Base-by-base conservation (phyloP, 1,139 yeast genomes). In the Candida sojae region DNA sequence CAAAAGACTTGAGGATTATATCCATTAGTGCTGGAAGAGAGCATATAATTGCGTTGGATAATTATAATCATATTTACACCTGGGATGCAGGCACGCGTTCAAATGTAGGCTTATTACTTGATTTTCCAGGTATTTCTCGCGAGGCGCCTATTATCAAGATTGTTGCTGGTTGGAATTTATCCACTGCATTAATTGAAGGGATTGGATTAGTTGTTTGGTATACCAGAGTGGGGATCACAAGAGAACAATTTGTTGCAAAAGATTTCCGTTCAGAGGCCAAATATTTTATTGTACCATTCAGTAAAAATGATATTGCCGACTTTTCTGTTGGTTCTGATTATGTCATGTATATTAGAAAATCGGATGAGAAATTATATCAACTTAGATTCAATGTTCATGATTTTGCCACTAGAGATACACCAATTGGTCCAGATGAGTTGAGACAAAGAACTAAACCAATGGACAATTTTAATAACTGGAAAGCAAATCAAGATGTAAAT, bases 121-220 rank as follows among this genome's bases (percentile, higher is more conserved):
- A 49, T 6, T 83, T 87, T 53, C 63, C 65, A 0, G 63, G 57
- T 0, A 42, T 54, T 11, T 43, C 59, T 8, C 47, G 49, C 4
- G n/a, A 30, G 3, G 36, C 48, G 7, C 40, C 43, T 1, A 29
- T 39, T 10, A 38, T 42, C 6, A 82, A 79, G 57, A 75, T 84
- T 9, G 72, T 75, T 21, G 86, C 90, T 28, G 96, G 95, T 0
- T 88, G 95, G 95, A 76, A 80, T 49, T 66, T 78, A 21, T 79
- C 82, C 45, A 80, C 82, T 31, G 81, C 82, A 30, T 72, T 75
- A 44, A 66, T 83, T 2, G 70, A 70, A 25, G 70, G 68, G 5
- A 66, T 79, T 36, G 92, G 92, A 0, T 62, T 88, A 37, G 73
- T 83, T 0, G 75, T 82, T 12, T 87, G 93, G 93, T 75, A 69